Conservation (phyloP, 257 asterid species). For the Solanum bulbocastanum region DNA sequence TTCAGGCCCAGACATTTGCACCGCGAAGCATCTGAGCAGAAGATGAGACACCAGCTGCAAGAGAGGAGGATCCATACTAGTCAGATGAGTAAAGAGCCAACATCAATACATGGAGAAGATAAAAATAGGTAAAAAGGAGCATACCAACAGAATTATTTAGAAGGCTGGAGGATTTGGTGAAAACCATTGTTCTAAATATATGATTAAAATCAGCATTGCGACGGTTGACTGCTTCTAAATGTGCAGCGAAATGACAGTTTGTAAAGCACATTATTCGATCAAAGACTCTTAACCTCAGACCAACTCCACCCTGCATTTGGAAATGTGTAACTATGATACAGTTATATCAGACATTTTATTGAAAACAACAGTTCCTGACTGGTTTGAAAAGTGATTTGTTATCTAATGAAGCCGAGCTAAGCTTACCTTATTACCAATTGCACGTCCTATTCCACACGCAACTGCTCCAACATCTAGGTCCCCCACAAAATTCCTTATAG, state of each 20-base stretch:
- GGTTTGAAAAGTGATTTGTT: background rate
- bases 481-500: slow-evolving; percentile 65
- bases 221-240: slow-evolving; percentile 91
- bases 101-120: slow-evolving; percentile 54
- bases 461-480: slow-evolving; percentile 90
- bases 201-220: slow-evolving; percentile 91
- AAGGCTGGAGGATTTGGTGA: slow-evolving; percentile 54
- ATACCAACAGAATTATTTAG: slow-evolving; percentile 78
- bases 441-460: slow-evolving; percentile 94
- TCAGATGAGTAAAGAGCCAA: slow-evolving; percentile 62
- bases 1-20: slow-evolving; percentile 40
- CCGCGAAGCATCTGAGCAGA: slow-evolving; percentile 78
- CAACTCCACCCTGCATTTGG: slow-evolving; percentile 83
- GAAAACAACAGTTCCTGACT: background rate
- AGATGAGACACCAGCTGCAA: slow-evolving; percentile 93
- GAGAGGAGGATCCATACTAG: slow-evolving; percentile 54
- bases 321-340: background rate
- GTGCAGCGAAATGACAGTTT: slow-evolving; percentile 95
- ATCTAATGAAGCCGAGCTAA: background rate
- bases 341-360: background rate
- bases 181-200: slow-evolving; percentile 75
- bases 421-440: slow-evolving; percentile 92
- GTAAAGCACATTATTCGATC: slow-evolving; percentile 82
- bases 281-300: slow-evolving; percentile 81
- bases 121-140: slow-evolving; percentile 52